These are phyloP conservation scores for Corymbia maculata DNA, from an alignment of 345 rosid genomes.

Conservation along the genomic window DNA sequence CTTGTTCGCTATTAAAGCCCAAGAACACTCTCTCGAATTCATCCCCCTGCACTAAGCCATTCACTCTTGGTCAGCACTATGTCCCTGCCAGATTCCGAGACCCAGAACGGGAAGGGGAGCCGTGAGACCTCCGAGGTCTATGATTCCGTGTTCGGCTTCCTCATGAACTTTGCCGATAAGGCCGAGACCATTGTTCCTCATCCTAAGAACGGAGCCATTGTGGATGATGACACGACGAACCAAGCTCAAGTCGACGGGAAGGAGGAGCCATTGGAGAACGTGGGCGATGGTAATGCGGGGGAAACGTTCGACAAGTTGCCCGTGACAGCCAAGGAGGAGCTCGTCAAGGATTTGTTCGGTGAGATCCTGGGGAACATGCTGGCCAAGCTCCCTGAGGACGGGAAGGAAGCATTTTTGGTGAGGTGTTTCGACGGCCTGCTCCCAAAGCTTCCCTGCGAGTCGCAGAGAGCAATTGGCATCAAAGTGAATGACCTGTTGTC, in stretches of 20 bases:
- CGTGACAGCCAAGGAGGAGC: not conserved
- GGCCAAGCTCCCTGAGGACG: not conserved
- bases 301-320: not conserved
- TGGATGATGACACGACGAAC: not conserved
- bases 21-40: not conserved
- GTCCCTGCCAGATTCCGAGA: not conserved
- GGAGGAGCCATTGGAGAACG: not conserved
- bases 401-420: not conserved
- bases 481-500: not conserved
- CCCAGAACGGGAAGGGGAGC: not conserved
- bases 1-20: not conserved
- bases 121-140: not conserved
- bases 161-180: not conserved
- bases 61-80: not conserved
- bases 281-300: not conserved
- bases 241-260: not conserved
- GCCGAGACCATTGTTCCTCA: not conserved
- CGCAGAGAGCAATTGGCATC: not conserved
- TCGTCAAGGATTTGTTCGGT: not conserved
- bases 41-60: not conserved
- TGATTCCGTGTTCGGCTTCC: not conserved
- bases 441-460: not conserved
- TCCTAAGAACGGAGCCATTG: not conserved
- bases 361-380: not conserved
- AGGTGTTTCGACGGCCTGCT: not conserved